Base-by-base conservation (phyloP, 1,139 yeast species). In the Wickerhamomyces sp. region DNA sequence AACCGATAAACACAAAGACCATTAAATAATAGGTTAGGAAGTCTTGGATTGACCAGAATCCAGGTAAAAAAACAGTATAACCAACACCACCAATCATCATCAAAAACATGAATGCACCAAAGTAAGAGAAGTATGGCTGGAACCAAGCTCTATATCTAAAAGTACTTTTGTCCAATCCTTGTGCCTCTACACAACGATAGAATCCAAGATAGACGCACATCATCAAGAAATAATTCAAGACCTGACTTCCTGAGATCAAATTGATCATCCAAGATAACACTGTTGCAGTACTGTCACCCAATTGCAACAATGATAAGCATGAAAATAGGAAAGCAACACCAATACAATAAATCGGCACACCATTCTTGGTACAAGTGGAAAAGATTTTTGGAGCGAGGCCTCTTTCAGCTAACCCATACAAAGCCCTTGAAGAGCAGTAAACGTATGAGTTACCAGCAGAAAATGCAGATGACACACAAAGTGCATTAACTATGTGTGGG, bases 381-480 rank as follows among this genome's bases (percentile, higher is more conserved):
- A 80, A 79, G 47, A 56, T 63, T 32, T 74, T 59, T 9, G 82
- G 81, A 3, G 77, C 77, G 43, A 81, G 78, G 22, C 56, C 60
- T 39, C 60, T 63, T 17, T 66, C 55, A 1, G 85, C 74, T 48
- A 80, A 60, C 0, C 81, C 76, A 47, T 76, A 76, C 40, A 79
- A 58, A 44, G 72, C 53, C 37, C 60, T 45, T n/a, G 67, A 74
- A 32, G 81, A 71, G 44, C 79, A 72, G 58, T 71, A 80, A 14
- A 76, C 70, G 51, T 77, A 77, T 5, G 83, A 74, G 58, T 78
- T 78, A 38, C 84, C 86, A 7, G 85, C 83, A 4, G 82, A 75
- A 47, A 79, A 75, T 13, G 79, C 75, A 1, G 86, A 71, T 12
- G 76, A 60, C 28, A 79, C 55, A 35, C 79, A 63, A 28, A 75